A percentile compares a stretch with the other conserved stretches of the same genome.
These are phyloP conservation scores for Saururus chinensis DNA, from an alignment of 164 flowering plant species.

Conservation along the genomic window DNA sequence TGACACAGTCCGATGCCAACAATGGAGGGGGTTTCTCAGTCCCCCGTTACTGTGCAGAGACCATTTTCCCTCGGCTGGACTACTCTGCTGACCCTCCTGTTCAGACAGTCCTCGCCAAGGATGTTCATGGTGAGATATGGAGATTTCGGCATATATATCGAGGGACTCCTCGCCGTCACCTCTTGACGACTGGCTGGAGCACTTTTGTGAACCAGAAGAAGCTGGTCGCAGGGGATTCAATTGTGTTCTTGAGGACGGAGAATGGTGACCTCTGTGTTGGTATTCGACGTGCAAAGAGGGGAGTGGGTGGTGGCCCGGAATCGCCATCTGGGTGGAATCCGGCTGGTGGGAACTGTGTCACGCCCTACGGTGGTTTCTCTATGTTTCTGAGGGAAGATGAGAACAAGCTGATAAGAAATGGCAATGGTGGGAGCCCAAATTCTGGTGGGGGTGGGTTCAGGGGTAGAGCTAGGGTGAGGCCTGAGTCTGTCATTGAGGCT, in stretches of 20 bases:
- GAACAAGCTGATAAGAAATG: conserved; percentile 26
- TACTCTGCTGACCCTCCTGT: conserved; percentile 88
- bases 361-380: conserved; percentile 51
- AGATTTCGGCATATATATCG: conserved; percentile 90
- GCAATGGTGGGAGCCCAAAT: conserved; percentile 17
- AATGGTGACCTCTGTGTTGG: conserved; percentile 87
- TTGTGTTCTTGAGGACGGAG: conserved; percentile 73
- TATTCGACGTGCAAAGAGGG: conserved; percentile 76
- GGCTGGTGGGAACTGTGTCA: conserved; percentile 22
- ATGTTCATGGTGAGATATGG: conserved; percentile 91
- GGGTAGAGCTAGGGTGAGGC: conserved; percentile 33
- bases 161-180: conserved; percentile 90
- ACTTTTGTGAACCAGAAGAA: conserved; percentile 91
- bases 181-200: conserved; percentile 97
- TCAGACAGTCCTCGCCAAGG: conserved; percentile 79
- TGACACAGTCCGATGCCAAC: conserved; percentile 96
- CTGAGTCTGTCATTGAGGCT: conserved; percentile 66
- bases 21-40: conserved; percentile 98
- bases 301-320: conserved; percentile 32
- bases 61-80: conserved; percentile 84
- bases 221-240: conserved; percentile 91
- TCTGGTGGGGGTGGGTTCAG: conserved; percentile 14
- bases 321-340: conserved; percentile 48
- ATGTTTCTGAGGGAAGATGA: conserved; percentile 48
- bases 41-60: conserved; percentile 94